Base-by-base conservation (phyloP, 345 rosid genomes). In the Pelargonium nanum region DNA sequence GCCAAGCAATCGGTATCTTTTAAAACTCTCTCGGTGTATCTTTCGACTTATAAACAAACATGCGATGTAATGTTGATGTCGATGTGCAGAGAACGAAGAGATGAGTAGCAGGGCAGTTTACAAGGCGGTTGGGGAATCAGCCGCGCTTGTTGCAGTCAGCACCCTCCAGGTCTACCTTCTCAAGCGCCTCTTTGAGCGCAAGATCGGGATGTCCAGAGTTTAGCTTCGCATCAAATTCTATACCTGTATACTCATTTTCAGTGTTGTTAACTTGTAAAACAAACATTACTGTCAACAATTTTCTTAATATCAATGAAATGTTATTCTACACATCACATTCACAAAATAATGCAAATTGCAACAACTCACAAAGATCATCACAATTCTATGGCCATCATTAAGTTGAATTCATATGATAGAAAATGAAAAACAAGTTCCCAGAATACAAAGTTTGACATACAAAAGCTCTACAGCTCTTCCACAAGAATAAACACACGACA, bases 101-200 rank as follows among this genome's bases (percentile, higher is more conserved):
- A 86, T 77, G 89, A 70, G 87, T 56, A 50, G 48, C 20, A 80
- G 86, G 74, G 83, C 94, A 24, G 53, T 84, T 24, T 82, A 86
- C 64, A 86, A 84, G 76, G 94, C 89, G 48, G 24, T 82, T 10
- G 75, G 66, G 8, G 89, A 86, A 72, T 86, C 94, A 4, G 70
- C 77, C 19, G 89, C 87, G 9, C 86, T 86, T 0, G 53, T 86
- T 1, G 82, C 79, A 26, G 90, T 78, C 5, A 82, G 86, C 28
- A 55, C 77, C 58, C 79, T 84, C 24, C 94, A 87, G 74, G 85
- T 84, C 56, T 79, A 80, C 81, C 88, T 87, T 30, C 85, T 84
- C 20, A 84, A 78, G 1, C 85, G 78, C 60, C 72, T 86, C 26
- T 86, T 84, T 60, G 89, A 87, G 26, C 73, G 83, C 40, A 87